phyloP scores from a whole-genome alignment of 768 basidiomycete genomes.

The Serendipita sp. region DNA sequence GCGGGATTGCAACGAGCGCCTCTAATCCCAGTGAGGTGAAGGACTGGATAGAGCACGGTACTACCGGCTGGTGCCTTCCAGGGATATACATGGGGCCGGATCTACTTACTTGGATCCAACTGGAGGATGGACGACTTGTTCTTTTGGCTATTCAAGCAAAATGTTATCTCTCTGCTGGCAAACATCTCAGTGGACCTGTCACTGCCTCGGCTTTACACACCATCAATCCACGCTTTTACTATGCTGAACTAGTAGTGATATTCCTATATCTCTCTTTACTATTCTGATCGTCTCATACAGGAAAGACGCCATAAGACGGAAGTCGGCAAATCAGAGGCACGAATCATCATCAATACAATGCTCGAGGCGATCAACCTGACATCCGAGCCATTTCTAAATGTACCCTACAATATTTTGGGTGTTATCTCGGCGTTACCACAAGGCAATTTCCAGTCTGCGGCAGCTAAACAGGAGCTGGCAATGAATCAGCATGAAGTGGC shows the following conservation, averaged over 20 bases:
- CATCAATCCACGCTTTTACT: neutral
- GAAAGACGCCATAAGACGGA: neutral
- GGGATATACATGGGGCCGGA: neutral
- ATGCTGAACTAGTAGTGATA: neutral
- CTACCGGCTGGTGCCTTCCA: neutral
- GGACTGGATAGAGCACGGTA: neutral
- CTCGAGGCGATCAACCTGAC: neutral
- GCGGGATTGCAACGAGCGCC: neutral
- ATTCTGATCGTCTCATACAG: neutral
- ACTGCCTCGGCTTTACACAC: neutral
- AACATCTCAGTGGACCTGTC: neutral
- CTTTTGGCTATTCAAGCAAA: neutral
- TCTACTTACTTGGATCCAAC: neutral
- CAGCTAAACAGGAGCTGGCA: no score
- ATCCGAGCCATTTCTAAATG: neutral
- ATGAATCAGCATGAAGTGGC: no score
- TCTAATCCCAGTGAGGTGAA: neutral
- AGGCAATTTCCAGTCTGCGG: neutral
- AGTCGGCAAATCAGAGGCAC: neutral
- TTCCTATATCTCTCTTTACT: neutral
- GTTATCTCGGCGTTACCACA: neutral
- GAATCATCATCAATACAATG: neutral
- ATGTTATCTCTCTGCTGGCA: neutral
- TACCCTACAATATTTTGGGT: neutral
- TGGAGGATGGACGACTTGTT: neutral